These are phyloP conservation scores for Collariella sp. DNA, from an alignment of 495 filamentous ascomycete species.

Conservation along the genomic window DNA sequence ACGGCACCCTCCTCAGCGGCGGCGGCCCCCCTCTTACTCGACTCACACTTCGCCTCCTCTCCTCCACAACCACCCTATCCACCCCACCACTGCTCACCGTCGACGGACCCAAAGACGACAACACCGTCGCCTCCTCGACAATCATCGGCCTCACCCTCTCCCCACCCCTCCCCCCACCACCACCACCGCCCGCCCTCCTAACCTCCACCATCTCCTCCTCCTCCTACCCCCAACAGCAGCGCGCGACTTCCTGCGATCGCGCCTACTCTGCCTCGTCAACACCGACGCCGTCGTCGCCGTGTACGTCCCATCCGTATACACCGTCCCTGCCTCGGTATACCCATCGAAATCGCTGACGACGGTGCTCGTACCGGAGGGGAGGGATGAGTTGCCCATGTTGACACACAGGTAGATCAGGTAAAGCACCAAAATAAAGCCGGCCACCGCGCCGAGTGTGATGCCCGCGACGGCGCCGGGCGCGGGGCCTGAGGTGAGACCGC, in stretches of 20 bases:
- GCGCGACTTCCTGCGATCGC: slow-evolving; percentile 14
- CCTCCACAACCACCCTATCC: slow-evolving; percentile 35
- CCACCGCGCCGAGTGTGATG: slow-evolving; percentile 74
- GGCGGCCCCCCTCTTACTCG: slow-evolving; percentile 9
- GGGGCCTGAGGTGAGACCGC: slow-evolving; percentile 49
- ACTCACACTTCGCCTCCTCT: slow-evolving; percentile 20
- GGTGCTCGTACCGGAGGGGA: not conserved
- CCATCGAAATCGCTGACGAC: not conserved
- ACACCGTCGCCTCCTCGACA: slow-evolving; percentile 29
- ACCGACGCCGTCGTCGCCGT: slow-evolving; percentile 29
- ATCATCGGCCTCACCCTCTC: slow-evolving; percentile 14
- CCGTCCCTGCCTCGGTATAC: no score
- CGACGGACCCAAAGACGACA: not conserved
- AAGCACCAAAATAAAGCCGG: slow-evolving; percentile 69
- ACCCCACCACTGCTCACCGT: slow-evolving; percentile 6
- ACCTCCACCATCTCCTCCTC: slow-evolving; percentile 32
- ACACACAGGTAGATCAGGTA: slow-evolving; percentile 66
- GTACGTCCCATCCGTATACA: no score
- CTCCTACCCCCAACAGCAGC: not conserved
- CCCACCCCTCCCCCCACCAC: not conserved
- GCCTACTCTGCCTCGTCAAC: slow-evolving; percentile 26
- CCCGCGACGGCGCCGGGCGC: slow-evolving; percentile 67
- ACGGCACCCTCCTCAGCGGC: slow-evolving; percentile 16
- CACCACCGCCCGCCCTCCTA: slow-evolving; percentile 24
- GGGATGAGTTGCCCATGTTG: slow-evolving; percentile 35